Conservation (phyloP, 805 yeast species). For the Yarrowia keelungensis region DNA sequence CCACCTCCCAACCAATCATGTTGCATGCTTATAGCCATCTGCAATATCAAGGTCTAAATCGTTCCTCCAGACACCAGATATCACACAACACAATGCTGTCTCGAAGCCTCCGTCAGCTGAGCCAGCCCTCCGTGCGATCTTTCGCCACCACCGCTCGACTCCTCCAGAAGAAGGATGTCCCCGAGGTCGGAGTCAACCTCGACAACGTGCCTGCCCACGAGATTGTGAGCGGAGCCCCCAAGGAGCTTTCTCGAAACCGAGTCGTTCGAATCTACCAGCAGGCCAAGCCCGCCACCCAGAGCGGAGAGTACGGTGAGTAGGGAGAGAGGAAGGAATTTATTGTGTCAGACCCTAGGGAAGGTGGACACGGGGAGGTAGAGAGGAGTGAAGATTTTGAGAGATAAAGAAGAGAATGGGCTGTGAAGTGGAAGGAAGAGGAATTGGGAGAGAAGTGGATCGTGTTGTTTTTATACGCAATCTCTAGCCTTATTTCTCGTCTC, state of each 20-base stretch:
- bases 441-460: background rate
- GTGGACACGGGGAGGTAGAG: background rate
- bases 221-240: constrained; percentile 78
- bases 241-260: constrained; percentile 64
- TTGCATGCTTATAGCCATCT: constrained; percentile 10
- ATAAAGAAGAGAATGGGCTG: too few relatives aligned
- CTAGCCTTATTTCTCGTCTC: too few relatives aligned
- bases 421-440: background rate
- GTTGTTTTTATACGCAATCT: background rate
- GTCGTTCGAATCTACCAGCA: constrained; percentile 79
- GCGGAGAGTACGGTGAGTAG: constrained; percentile 55
- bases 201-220: constrained; percentile 52
- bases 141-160: constrained; percentile 37
- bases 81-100: constrained; percentile 39
- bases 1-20: constrained; percentile 33
- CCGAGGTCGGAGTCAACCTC: constrained; percentile 34
- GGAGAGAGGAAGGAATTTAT: too few relatives aligned
- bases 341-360: too few relatives aligned
- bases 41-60: constrained; percentile 31
- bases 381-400: background rate
- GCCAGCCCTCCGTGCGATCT: constrained; percentile 39
- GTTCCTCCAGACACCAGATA: constrained; percentile 25
- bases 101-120: constrained; percentile 39
- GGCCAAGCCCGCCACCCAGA: constrained; percentile 81
- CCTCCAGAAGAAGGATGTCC: constrained; percentile 37